phyloP scores from a whole-genome alignment of 805 yeast species.

The Candida methanosorbosa region DNA sequence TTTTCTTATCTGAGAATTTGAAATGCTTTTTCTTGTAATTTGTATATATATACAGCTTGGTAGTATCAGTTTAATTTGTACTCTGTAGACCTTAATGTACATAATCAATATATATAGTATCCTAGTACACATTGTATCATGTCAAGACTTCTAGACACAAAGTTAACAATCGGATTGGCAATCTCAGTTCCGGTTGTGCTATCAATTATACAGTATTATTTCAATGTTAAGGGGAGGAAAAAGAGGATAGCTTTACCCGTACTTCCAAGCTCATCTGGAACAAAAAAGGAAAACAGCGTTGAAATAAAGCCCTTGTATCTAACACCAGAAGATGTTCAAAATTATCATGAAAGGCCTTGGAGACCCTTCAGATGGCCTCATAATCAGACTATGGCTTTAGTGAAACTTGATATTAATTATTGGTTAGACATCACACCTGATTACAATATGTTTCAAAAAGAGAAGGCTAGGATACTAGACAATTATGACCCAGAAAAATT shows the following conservation, averaged over 20 bases:
- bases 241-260: too few relatives aligned
- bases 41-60: too few relatives aligned
- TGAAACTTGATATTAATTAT: constrained; percentile 38
- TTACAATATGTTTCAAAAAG: constrained; percentile 34
- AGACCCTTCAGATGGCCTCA: constrained; percentile 47
- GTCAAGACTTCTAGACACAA: constrained; percentile 1
- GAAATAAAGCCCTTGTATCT: constrained; percentile 11
- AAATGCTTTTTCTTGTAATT: too few relatives aligned
- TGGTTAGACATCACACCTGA: constrained; percentile 42
- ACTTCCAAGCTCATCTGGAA: too few relatives aligned
- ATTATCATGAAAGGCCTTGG: constrained; percentile 34
- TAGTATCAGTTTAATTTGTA: too few relatives aligned
- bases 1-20: too few relatives aligned
- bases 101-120: too few relatives aligned
- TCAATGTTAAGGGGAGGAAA: too few relatives aligned
- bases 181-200: constrained; percentile 8
- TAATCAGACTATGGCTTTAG: constrained; percentile 45
- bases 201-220: too few relatives aligned
- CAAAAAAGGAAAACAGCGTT: constrained; percentile 4
- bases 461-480: constrained; percentile 30
- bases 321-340: constrained; percentile 9
- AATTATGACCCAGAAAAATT: constrained; percentile 26
- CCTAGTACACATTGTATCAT: neutral
- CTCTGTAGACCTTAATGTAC: too few relatives aligned
- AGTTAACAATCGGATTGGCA: constrained; percentile 4